phyloP scores from a whole-genome alignment of 257 asterid genomes.

The Ophiorrhiza pumila region DNA sequence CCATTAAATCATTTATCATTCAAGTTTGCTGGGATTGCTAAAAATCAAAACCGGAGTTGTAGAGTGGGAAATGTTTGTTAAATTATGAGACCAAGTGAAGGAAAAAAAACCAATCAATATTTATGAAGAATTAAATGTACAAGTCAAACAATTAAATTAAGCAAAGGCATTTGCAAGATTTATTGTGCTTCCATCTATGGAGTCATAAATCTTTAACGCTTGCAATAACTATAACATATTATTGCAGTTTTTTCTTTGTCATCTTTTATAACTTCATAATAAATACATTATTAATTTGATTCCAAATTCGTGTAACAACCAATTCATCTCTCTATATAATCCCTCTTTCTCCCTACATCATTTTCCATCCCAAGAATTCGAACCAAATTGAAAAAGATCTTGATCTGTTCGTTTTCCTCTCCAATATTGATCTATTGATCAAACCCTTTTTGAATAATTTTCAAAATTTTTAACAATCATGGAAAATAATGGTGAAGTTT shows the following conservation, averaged over 20 bases:
- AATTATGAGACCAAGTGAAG: too few relatives aligned
- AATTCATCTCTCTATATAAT: background rate
- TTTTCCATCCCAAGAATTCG: background rate
- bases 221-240: constrained; percentile 15
- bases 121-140: background rate
- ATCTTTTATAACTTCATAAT: constrained; percentile 17
- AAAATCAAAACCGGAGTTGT: background rate
- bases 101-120: too few relatives aligned
- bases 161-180: too few relatives aligned
- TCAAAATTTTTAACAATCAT: background rate
- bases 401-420: too few relatives aligned
- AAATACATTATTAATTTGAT: constrained; percentile 16
- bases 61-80: background rate
- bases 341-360: background rate
- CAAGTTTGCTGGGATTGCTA: background rate
- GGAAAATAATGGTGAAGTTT: background rate
- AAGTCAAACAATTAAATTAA: constrained; percentile 5
- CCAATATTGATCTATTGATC: too few relatives aligned
- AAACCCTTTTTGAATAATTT: too few relatives aligned
- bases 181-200: background rate
- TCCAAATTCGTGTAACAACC: background rate
- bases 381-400: background rate
- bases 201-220: constrained; percentile 10
- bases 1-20: too few relatives aligned
- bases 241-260: constrained; percentile 10